phyloP scores from a whole-genome alignment of 441 rosid genomes.

The Raphanus hybrid region DNA sequence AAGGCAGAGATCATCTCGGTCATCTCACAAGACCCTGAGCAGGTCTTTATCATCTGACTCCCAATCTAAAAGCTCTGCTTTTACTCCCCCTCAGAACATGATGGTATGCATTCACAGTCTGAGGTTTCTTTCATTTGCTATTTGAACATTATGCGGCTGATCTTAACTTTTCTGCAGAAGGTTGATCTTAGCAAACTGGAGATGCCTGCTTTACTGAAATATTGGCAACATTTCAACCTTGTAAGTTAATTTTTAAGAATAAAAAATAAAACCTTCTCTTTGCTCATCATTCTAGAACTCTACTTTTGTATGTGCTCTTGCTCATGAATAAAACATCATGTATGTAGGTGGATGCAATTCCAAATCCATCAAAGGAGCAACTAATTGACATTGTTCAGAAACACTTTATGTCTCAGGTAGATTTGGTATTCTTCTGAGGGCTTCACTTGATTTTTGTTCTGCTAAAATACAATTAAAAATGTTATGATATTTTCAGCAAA shows the following conservation, averaged over 20 bases:
- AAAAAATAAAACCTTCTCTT: not conserved
- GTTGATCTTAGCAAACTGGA: conserved; percentile 96
- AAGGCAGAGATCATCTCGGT: conserved; percentile 74
- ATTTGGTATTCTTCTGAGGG: not conserved
- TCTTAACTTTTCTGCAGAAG: conserved; percentile 48
- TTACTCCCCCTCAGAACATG: conserved; percentile 70
- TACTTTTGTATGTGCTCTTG: not conserved
- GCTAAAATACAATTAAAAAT: no score
- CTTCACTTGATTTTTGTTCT: no score
- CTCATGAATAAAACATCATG: conserved; percentile 13
- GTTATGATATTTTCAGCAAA: conserved; percentile 54
- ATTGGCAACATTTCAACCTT: conserved; percentile 93
- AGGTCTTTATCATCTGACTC: conserved; percentile 85
- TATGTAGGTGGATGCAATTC: conserved; percentile 75
- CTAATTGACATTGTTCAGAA: conserved; percentile 84
- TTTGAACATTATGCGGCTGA: not conserved
- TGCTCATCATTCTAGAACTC: not conserved
- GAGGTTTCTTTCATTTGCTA: not conserved
- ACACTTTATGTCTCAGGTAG: conserved; percentile 97
- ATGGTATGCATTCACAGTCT: conserved; percentile 46
- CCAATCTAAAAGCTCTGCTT: conserved; percentile 79
- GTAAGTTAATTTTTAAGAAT: conserved; percentile 49
- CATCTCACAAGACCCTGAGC: conserved; percentile 81
- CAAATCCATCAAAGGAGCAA: conserved; percentile 92
- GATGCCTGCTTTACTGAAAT: conserved; percentile 88